Base-by-base conservation (phyloP, 1,139 yeast genomes). In the Meyerozyma elateridarum region DNA sequence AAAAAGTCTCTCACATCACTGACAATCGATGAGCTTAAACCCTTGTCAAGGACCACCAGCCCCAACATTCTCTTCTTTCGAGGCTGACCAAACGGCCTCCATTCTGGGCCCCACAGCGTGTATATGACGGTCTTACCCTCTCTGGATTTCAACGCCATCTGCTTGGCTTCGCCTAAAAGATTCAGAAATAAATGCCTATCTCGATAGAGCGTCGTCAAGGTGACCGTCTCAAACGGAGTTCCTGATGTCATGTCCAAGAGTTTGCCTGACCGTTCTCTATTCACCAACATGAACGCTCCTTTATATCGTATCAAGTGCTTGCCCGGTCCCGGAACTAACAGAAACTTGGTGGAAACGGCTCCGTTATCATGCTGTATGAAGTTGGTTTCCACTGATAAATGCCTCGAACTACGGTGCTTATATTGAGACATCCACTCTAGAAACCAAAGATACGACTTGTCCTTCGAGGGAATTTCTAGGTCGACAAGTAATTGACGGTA, bases 81-180 rank as follows among this genome's bases (percentile, higher is more conserved):
- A 1, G 99, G 97, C 52, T 84, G 93, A 2, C 99, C 99, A 63
- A 91, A 91, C 3, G 96, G 95, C 46, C 98, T 70, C 99, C 99
- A 91, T 52, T 91, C 99, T 9, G 96, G 96, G 1, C 97, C 98
- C 85, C 93, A 89, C 2, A 96, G 84, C 2, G 96, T 87, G 57
- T 76, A 91, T 5, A 91, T 65, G 7, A 91, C 98, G 0, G 98
- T 91, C 51, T 88, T 89, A 8, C 98, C 98, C 50, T 88, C 95
- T 38, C 85, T 81, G 24, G 83, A 74, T 50, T 77, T 79, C 54
- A 88, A 68, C 0, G 97, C 97, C 62, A 85, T 59, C 28, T 68
- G 61, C 47, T 89, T 88, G 6, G 98, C 97, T 48, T 91, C 98
- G 8, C 70, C 71, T 35, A 91, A 65, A 42, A 91, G 64, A n/a